Evolutionary conservation across 2,329 filamentous ascomycete genomes (phyloP), one percentile per base, ranked within the genome.

Genomic region (Alternaria consortialis): DNA sequence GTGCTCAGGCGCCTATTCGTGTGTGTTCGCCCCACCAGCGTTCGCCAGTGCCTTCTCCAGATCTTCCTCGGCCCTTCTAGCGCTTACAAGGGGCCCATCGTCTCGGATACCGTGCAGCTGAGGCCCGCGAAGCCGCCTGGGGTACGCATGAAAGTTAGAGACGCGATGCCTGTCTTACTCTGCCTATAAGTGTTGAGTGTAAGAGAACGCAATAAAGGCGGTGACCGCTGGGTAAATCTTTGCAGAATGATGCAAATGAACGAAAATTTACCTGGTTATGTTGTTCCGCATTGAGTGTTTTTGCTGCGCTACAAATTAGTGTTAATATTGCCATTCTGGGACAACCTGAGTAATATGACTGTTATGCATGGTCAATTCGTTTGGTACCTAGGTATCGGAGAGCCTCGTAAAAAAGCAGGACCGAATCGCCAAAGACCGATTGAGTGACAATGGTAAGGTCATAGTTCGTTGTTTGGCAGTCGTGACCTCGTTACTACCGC

Each of bases 51-150:
- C 53, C 56, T 67, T 68, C 64, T 59, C 63, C 42, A 62, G 57
- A 65, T 60, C 58, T 68, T 68, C 65, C 60, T 57, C 58, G 54
- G 37, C n/a, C 44, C 58, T 68, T 68, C 66, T 68, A 68, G 64
- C 48, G 64, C 64, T 67, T 59, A 65, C 55, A 36, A 48, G 37
- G 50, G 62, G 46, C 40, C 62, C 66, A 56, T 64, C 53, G 51
- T 56, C 29, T 63, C 66, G 66, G 66, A 53, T 55, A 31, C 62
- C 44, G 56, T 67, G 53, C 62, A 61, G 58, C 54, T 52, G 54
- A 54, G 54, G 58, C 42, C 53, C 52, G 56, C 40, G 52, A 58
- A 48, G 54, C 58, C 53, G 43, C 58, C 47, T 39, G 46, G 53
- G 36, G 53, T 54, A 44, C 36, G 56, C 52, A 60, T 63, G 56